phyloP scores from a whole-genome alignment of 768 basidiomycete species.

The Lactifluus subvellereus region DNA sequence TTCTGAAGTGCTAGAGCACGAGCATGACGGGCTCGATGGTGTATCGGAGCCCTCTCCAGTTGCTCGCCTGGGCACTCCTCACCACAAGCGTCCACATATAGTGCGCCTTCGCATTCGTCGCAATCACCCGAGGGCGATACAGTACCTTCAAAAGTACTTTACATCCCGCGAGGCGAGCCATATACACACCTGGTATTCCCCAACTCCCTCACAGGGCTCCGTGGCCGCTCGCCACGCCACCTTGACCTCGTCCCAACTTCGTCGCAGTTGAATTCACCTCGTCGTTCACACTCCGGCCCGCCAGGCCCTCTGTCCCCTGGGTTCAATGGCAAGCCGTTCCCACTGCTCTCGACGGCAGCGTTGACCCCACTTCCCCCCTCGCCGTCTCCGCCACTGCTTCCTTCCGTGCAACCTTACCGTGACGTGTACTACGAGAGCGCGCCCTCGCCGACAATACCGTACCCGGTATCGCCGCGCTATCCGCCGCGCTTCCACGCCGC shows the following conservation, averaged over 20 bases:
- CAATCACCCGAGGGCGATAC: neutral
- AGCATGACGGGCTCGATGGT: neutral
- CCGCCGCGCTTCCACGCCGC: conserved; percentile 16
- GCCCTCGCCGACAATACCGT: conserved; percentile 13
- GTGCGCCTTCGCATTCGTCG: neutral
- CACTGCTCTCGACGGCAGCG: conserved; percentile 16
- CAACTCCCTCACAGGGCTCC: conserved; percentile 1
- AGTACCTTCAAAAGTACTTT: neutral
- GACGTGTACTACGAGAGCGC: conserved; percentile 24
- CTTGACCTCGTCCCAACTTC: conserved; percentile 26
- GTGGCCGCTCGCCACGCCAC: conserved; percentile 12
- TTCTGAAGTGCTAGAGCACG: conserved; percentile 13
- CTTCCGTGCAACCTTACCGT: conserved; percentile 12
- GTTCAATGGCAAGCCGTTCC: conserved; percentile 9
- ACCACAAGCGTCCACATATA: conserved; percentile 4
- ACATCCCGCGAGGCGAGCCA: neutral
- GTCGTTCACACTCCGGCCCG: conserved; percentile 34
- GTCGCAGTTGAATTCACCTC: conserved; percentile 30
- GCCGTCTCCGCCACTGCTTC: conserved; percentile 6
- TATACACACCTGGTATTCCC: neutral
- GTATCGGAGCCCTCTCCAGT: conserved; percentile 16
- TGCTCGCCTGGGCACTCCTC: conserved; percentile 10
- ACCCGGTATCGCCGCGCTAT: conserved; percentile 18
- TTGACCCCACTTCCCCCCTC: conserved; percentile 23
- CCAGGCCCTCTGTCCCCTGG: conserved; percentile 18